Conservation (phyloP, 2,329 filamentous ascomycete species). For the Nigrograna mackinnonii region DNA sequence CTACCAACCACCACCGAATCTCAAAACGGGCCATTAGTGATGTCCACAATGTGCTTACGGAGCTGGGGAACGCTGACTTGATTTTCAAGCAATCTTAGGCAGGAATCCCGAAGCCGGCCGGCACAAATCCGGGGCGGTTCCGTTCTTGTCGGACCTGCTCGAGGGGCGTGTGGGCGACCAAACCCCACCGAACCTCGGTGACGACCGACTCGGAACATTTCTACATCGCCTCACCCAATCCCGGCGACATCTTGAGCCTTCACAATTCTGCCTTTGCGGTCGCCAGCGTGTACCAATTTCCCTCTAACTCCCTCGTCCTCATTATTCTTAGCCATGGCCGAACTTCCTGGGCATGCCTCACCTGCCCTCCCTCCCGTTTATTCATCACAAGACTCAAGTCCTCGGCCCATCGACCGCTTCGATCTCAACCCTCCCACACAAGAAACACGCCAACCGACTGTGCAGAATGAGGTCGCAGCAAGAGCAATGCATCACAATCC, state of each 20-base stretch:
- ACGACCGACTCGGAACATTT: slow-evolving; percentile 14
- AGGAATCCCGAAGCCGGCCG: slow-evolving; percentile 10
- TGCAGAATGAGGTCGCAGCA: slow-evolving; percentile 6
- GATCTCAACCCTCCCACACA: slow-evolving; percentile 25
- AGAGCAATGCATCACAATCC: slow-evolving; percentile 19
- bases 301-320: not conserved
- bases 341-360: slow-evolving; percentile 59
- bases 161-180: not conserved
- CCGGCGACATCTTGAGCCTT: slow-evolving; percentile 9
- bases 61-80: slow-evolving; percentile 10
- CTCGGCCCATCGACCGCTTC: slow-evolving; percentile 41
- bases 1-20: too few species aligned
- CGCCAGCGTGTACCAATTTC: not conserved
- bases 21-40: too few species aligned
- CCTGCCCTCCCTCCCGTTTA: slow-evolving; percentile 56
- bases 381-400: slow-evolving; percentile 56
- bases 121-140: slow-evolving; percentile 19
- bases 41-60: too few species aligned
- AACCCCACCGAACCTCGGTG: slow-evolving; percentile 1
- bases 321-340: slow-evolving; percentile 48
- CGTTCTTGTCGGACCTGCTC: slow-evolving; percentile 19
- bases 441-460: slow-evolving; percentile 18
- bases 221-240: slow-evolving; percentile 10
- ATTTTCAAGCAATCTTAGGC: too few species aligned
- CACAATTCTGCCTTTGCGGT: slow-evolving; percentile 8